Conservation (phyloP, 208 protist species). For the Angomonas deanei region DNA sequence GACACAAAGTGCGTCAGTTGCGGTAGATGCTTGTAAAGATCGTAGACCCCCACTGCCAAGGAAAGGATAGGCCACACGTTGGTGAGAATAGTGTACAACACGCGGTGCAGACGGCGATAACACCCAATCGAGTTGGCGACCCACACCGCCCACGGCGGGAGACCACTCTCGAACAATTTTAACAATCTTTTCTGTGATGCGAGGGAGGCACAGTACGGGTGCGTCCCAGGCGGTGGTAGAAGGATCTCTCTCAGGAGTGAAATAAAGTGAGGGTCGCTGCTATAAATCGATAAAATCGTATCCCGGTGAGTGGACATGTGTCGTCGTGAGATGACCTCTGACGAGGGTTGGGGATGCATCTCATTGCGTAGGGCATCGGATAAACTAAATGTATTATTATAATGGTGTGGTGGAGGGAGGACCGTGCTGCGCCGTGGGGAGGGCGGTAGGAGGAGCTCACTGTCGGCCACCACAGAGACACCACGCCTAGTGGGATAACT, state of each 20-base stretch:
- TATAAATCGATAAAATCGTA: constrained; percentile 66
- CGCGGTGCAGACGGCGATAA: constrained; percentile 55
- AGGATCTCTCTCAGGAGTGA: constrained; percentile 60
- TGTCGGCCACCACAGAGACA: no score
- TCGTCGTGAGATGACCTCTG: neutral
- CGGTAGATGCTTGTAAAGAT: constrained; percentile 79
- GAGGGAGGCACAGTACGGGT: constrained; percentile 49
- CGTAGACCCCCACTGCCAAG: constrained; percentile 67
- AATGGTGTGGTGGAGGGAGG: no score
- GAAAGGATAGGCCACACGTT: constrained; percentile 77
- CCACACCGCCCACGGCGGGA: constrained; percentile 54
- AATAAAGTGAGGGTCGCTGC: constrained; percentile 69
- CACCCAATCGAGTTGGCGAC: constrained; percentile 7
- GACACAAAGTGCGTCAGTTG: constrained; percentile 63
- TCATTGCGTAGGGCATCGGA: no score
- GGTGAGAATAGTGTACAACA: constrained; percentile 46
- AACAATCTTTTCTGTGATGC: constrained; percentile 62
- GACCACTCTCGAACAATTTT: constrained; percentile 67
- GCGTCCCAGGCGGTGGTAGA: constrained; percentile 53
- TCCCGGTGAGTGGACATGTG: constrained; percentile 49
- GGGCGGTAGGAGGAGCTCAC: no score
- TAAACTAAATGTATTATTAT: no score
- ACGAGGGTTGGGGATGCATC: no score
- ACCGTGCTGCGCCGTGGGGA: no score
- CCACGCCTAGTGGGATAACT: neutral